Conservation (phyloP, 2,329 filamentous ascomycete species). For the Microcyclospora pomicola region DNA sequence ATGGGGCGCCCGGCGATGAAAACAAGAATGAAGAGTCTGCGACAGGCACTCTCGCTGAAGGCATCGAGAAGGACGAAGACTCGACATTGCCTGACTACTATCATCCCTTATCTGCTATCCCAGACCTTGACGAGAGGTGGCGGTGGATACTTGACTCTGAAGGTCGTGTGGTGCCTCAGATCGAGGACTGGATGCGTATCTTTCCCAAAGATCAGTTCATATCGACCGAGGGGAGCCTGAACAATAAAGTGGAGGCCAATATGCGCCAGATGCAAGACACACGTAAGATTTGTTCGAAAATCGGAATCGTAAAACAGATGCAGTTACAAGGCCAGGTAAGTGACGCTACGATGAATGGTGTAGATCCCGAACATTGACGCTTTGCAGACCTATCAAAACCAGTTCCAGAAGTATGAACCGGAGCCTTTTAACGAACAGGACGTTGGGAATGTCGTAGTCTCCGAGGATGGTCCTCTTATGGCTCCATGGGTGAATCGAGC, state of each 20-base stretch:
- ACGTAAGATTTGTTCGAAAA: slow-evolving; percentile 87
- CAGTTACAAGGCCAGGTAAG: slow-evolving; percentile 87
- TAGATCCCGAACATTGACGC: neutral
- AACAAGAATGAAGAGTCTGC: slow-evolving; percentile 34
- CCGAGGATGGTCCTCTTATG: slow-evolving; percentile 79
- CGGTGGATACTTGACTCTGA: slow-evolving; percentile 84
- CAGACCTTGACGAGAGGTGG: slow-evolving; percentile 64
- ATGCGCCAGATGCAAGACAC: slow-evolving; percentile 95
- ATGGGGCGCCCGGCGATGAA: slow-evolving; percentile 29
- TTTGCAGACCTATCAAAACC: slow-evolving; percentile 78
- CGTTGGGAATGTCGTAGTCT: slow-evolving; percentile 75
- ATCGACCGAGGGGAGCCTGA: slow-evolving; percentile 58
- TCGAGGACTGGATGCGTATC: slow-evolving; percentile 69
- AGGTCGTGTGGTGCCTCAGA: slow-evolving; percentile 76
- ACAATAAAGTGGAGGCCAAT: slow-evolving; percentile 75
- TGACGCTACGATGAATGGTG: slow-evolving; percentile 1
- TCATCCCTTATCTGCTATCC: slow-evolving; percentile 70
- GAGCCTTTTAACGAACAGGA: slow-evolving; percentile 80
- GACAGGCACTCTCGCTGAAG: slow-evolving; percentile 75
- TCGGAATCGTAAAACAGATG: slow-evolving; percentile 98
- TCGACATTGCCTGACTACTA: slow-evolving; percentile 88
- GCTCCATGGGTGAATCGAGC: slow-evolving; percentile 67
- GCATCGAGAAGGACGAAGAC: slow-evolving; percentile 82
- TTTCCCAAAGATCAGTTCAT: slow-evolving; percentile 63
- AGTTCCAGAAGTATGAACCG: slow-evolving; percentile 91